These are phyloP conservation scores for Nakaseomyces bracarensis DNA, from an alignment of 1,139 yeast species.

Conservation along the genomic window DNA sequence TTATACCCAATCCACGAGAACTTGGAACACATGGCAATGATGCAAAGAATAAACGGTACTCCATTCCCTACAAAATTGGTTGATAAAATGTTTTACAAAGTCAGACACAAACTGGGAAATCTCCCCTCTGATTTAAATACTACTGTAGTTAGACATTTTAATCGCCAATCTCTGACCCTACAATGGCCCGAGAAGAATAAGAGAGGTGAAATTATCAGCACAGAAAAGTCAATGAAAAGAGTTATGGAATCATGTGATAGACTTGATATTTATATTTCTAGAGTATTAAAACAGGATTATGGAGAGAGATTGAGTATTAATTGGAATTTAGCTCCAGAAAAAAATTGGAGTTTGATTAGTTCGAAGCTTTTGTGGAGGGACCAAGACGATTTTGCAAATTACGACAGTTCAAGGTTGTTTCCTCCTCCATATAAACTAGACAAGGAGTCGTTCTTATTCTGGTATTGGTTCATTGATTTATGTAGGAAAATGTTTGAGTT, in stretches of 20 bases:
- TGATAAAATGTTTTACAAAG: constrained; percentile 31
- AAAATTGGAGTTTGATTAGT: constrained; percentile 27
- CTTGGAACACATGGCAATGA: constrained; percentile 88
- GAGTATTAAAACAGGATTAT: constrained; percentile 23
- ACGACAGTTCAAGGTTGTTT: not conserved
- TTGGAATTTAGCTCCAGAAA: constrained; percentile 29
- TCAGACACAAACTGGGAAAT: constrained; percentile 28
- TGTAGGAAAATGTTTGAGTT: constrained; percentile 52
- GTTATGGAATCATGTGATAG: constrained; percentile 27
- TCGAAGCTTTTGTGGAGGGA: constrained; percentile 16
- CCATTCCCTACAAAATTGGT: constrained; percentile 27
- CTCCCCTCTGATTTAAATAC: constrained; percentile 28
- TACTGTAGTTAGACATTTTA: constrained; percentile 30
- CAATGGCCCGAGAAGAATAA: constrained; percentile 31
- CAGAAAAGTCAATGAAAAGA: constrained; percentile 28
- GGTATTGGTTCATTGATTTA: constrained; percentile 70
- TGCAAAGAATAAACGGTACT: constrained; percentile 57
- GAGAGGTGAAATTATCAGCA: constrained; percentile 25
- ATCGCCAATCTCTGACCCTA: constrained; percentile 18
- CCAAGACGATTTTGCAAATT: constrained; percentile 6
- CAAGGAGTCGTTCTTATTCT: constrained; percentile 53
- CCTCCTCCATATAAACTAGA: constrained; percentile 21
- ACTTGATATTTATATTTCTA: constrained; percentile 25
- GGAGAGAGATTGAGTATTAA: constrained; percentile 26
- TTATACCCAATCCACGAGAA: constrained; percentile 92